phyloP scores from a whole-genome alignment of 441 rosid species.

The Capsella rubella region DNA sequence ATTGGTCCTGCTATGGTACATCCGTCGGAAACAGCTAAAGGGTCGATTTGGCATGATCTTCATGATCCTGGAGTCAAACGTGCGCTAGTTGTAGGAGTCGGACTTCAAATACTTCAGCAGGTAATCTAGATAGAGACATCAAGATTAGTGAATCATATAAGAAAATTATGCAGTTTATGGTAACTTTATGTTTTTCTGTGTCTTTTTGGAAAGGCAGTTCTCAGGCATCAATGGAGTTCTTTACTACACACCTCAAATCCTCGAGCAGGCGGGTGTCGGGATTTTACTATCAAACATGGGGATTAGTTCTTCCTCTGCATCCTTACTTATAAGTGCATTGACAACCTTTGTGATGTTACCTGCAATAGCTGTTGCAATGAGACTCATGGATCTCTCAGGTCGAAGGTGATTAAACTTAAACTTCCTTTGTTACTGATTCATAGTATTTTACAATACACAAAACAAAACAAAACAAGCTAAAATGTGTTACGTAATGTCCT shows the following conservation, averaged over 20 bases:
- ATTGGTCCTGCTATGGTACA: constrained; percentile 95
- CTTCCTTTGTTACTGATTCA: constrained; percentile 14
- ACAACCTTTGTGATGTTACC: constrained; percentile 98
- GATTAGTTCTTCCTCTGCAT: constrained; percentile 70
- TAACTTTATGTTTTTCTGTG: constrained; percentile 6
- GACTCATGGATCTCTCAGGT: constrained; percentile 93
- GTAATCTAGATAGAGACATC: constrained; percentile 48
- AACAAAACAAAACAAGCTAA: constrained; percentile 5
- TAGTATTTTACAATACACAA: background rate
- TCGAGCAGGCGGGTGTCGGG: constrained; percentile 92
- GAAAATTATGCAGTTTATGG: background rate
- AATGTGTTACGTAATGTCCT: background rate
- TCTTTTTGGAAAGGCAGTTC: constrained; percentile 59
- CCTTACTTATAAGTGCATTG: constrained; percentile 81
- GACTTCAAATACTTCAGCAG: constrained; percentile 97
- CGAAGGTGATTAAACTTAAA: constrained; percentile 68
- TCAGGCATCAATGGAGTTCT: constrained; percentile 97
- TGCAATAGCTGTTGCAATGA: constrained; percentile 89
- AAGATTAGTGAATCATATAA: background rate
- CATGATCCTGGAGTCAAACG: constrained; percentile 93
- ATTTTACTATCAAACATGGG: constrained; percentile 83
- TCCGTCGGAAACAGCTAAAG: constrained; percentile 73
- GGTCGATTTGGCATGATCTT: constrained; percentile 81
- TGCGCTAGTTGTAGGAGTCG: constrained; percentile 85
- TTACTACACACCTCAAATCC: constrained; percentile 99